Percentiles rank a stretch among this genome's conserved stretches.
These are phyloP conservation scores for Chlorociboria aeruginascens DNA, from an alignment of 495 filamentous ascomycete genomes.

Conservation along the genomic window DNA sequence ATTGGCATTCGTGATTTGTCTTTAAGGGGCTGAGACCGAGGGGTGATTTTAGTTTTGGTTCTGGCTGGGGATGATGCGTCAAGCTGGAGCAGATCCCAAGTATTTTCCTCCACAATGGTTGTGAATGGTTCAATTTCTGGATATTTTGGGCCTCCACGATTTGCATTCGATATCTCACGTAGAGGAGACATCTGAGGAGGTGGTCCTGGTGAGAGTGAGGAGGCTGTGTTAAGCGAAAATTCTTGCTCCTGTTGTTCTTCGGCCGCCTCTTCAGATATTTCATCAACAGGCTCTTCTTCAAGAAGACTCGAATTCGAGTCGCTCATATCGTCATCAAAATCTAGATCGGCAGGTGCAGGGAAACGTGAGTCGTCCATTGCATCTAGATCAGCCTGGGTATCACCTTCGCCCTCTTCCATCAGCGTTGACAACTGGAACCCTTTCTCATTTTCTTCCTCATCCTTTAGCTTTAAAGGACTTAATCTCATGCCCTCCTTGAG, in stretches of 20 bases:
- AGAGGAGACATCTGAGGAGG: slow-evolving; percentile 35
- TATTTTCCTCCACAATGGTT: slow-evolving; percentile 34
- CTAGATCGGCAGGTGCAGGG: slow-evolving; percentile 17
- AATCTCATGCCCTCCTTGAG: slow-evolving; percentile 63
- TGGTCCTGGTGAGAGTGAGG: slow-evolving; percentile 13
- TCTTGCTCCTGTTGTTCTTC: slow-evolving; percentile 24
- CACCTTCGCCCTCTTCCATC: slow-evolving; percentile 30
- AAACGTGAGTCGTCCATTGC: slow-evolving; percentile 14
- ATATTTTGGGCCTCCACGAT: slow-evolving; percentile 8
- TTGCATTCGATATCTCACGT: slow-evolving; percentile 31
- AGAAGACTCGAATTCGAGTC: slow-evolving; percentile 9
- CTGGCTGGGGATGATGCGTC: slow-evolving; percentile 1
- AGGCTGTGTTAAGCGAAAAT: slow-evolving; percentile 9
- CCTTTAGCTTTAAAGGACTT: slow-evolving; percentile 43
- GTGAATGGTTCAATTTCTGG: slow-evolving; percentile 31
- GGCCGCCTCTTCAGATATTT: slow-evolving; percentile 21
- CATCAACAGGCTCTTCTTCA: slow-evolving; percentile 15
- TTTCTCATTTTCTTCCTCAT: slow-evolving; percentile 30
- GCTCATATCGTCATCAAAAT: slow-evolving; percentile 22
- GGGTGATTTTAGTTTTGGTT: slow-evolving; percentile 3
- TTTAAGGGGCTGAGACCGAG: not conserved
- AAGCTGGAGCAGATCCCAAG: slow-evolving; percentile 22
- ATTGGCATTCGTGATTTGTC: not conserved
- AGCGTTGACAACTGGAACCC: slow-evolving; percentile 24
- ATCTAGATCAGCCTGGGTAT: slow-evolving; percentile 20